Evolutionary conservation across 2,329 filamentous ascomycete species (phyloP).

Genomic region (Hymenoscyphus repandus): DNA sequence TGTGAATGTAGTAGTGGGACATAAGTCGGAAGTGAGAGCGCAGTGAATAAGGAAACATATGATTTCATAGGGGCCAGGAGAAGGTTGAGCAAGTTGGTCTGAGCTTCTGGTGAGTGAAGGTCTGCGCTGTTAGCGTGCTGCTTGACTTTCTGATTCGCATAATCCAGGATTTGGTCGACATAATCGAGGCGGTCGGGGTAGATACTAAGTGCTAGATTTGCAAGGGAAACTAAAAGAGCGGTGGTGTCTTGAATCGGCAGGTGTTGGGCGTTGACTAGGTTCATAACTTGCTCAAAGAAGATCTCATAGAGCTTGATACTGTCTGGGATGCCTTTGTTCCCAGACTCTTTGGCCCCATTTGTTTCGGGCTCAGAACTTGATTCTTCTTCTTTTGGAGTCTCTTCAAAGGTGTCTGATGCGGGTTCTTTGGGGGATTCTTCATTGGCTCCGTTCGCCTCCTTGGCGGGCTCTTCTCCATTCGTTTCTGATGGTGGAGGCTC

Average conservation of each 20-base stretch:
- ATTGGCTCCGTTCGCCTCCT: conserved; percentile 33
- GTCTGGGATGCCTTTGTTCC: conserved; percentile 54
- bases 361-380: conserved; percentile 15
- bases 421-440: conserved; percentile 26
- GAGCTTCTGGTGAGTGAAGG: conserved; percentile 78
- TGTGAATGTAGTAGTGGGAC: conserved; percentile 86
- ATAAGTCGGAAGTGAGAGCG: conserved; percentile 85
- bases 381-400: conserved; percentile 39
- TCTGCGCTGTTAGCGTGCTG: conserved; percentile 95
- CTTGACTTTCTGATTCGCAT: conserved; percentile 77
- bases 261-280: conserved; percentile 84
- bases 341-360: conserved; percentile 38
- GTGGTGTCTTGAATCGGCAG: conserved; percentile 93
- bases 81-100: conserved; percentile 83
- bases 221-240: conserved; percentile 85
- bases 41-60: conserved; percentile 95
- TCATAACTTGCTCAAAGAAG: conserved; percentile 94
- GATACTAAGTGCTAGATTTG: conserved; percentile 90
- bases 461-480: conserved; percentile 28
- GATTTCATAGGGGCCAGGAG: conserved; percentile 86
- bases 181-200: conserved; percentile 92
- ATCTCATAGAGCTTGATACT: conserved; percentile 92
- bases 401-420: conserved; percentile 34
- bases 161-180: conserved; percentile 87
- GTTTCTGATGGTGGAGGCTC: conserved; percentile 23